Percentiles rank a stretch among this genome's conserved stretches.
Conservation (phyloP, 257 asterid genomes). For the Handroanthus guayacan region DNA sequence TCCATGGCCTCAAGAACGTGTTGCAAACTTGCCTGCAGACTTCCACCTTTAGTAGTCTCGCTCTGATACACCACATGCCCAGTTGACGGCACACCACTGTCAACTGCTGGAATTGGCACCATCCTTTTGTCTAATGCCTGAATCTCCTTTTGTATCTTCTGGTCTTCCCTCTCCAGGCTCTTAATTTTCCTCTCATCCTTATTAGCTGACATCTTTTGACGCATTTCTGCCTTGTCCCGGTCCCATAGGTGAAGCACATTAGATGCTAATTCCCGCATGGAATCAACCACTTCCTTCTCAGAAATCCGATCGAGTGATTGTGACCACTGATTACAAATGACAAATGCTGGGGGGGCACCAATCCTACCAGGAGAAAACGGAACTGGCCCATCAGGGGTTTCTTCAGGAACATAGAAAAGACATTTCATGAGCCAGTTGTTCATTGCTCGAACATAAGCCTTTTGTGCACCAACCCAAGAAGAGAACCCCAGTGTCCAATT, state of each 20-base stretch:
- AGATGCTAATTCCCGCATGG: slow-evolving; percentile 64
- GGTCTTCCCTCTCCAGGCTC: slow-evolving; percentile 71
- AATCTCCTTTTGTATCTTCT: slow-evolving; percentile 70
- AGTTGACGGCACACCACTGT: slow-evolving; percentile 42
- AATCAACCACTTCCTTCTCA: slow-evolving; percentile 68
- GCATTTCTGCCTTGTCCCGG: slow-evolving; percentile 61
- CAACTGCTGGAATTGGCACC: slow-evolving; percentile 47
- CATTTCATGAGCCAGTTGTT: slow-evolving; percentile 79
- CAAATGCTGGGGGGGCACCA: slow-evolving; percentile 76
- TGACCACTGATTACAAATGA: slow-evolving; percentile 69
- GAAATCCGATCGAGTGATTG: slow-evolving; percentile 62
- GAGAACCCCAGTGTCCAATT: slow-evolving; percentile 68
- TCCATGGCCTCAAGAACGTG: slow-evolving; percentile 72
- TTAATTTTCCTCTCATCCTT: slow-evolving; percentile 67
- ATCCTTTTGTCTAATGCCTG: slow-evolving; percentile 65
- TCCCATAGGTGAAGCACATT: slow-evolving; percentile 68
- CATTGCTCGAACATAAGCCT: slow-evolving; percentile 59
- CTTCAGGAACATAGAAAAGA: slow-evolving; percentile 73
- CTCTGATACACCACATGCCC: slow-evolving; percentile 69
- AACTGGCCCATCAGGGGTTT: slow-evolving; percentile 68
- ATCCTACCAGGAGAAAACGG: slow-evolving; percentile 81
- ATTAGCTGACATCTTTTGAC: slow-evolving; percentile 52
- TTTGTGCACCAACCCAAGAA: slow-evolving; percentile 66
- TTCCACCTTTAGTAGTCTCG: slow-evolving; percentile 61
- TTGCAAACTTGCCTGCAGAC: slow-evolving; percentile 63